Percentiles rank a stretch among this genome's conserved stretches.
Evolutionary conservation across 306 rosid genomes (phyloP).

Genomic region (Prunus armeniaca): DNA sequence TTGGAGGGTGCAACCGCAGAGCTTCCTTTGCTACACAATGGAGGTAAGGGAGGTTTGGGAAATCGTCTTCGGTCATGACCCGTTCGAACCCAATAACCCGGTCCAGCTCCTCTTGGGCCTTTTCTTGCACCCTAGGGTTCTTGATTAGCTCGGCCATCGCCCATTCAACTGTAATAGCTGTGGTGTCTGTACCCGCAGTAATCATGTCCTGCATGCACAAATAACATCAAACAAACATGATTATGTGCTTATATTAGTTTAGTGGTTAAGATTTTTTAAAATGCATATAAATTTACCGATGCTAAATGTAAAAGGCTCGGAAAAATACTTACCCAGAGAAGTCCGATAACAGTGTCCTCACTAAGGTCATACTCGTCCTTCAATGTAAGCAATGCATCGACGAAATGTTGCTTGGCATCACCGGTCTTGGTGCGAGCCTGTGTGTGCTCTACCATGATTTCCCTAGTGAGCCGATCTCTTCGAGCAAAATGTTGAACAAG

Average conservation of each 20-base stretch:
- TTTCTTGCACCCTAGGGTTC: slow-evolving; percentile 1
- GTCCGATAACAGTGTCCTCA: slow-evolving; percentile 87
- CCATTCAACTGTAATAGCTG: slow-evolving; percentile 3
- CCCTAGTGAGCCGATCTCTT: slow-evolving; percentile 65
- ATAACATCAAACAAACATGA: neutral
- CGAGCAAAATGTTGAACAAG: slow-evolving; percentile 71
- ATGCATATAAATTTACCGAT: too few relatives aligned
- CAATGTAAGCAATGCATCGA: slow-evolving; percentile 77
- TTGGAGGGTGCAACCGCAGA: slow-evolving; percentile 80
- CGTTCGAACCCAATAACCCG: slow-evolving; percentile 10
- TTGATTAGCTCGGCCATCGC: neutral
- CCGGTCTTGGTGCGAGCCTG: slow-evolving; percentile 54
- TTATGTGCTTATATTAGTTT: too few relatives aligned
- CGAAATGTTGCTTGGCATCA: slow-evolving; percentile 80
- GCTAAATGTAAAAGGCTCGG: too few relatives aligned
- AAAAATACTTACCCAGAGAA: slow-evolving; percentile 66
- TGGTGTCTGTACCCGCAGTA: slow-evolving; percentile 66
- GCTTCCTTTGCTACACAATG: slow-evolving; percentile 83
- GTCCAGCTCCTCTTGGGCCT: slow-evolving; percentile 84
- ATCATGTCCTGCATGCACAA: slow-evolving; percentile 66
- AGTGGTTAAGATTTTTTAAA: too few relatives aligned
- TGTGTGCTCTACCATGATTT: slow-evolving; percentile 88
- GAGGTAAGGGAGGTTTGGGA: slow-evolving; percentile 65
- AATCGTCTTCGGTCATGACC: slow-evolving; percentile 42
- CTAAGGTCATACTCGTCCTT: slow-evolving; percentile 76